Conservation (phyloP, 2,329 filamentous ascomycete genomes). For the Clathrospora elynae region DNA sequence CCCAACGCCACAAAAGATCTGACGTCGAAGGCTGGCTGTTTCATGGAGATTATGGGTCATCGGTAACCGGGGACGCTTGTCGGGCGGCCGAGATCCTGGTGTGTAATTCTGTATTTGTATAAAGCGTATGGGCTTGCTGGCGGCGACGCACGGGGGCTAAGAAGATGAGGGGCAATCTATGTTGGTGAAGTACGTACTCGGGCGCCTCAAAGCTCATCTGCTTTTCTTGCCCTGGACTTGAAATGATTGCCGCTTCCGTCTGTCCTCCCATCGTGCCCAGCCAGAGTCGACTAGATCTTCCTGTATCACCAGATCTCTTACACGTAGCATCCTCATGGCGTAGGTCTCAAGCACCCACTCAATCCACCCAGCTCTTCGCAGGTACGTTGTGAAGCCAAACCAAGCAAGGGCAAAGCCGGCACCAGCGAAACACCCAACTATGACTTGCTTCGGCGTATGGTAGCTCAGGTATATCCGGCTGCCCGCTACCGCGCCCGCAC, state of each 20-base stretch:
- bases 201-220: slow-evolving; percentile 15
- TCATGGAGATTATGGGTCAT: not conserved
- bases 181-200: not conserved
- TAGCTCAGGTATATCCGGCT: slow-evolving; percentile 92
- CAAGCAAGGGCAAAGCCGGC: slow-evolving; percentile 72
- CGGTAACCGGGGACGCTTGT: slow-evolving; percentile 2
- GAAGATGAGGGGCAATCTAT: slow-evolving; percentile 1
- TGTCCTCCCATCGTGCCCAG: slow-evolving; percentile 86
- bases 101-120: not conserved
- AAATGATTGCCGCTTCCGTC: slow-evolving; percentile 40
- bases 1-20: not conserved
- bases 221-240: slow-evolving; percentile 35
- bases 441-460: slow-evolving; percentile 84
- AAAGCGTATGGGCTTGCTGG: not conserved
- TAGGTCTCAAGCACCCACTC: slow-evolving; percentile 72
- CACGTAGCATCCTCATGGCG: slow-evolving; percentile 67
- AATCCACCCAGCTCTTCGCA: slow-evolving; percentile 71
- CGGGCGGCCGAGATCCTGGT: no score
- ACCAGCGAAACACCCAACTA: slow-evolving; percentile 77
- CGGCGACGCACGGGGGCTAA: slow-evolving; percentile 1
- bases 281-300: slow-evolving; percentile 91
- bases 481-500: slow-evolving; percentile 65
- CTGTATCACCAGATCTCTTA: slow-evolving; percentile 82
- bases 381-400: slow-evolving; percentile 73
- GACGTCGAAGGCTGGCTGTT: slow-evolving; percentile 9